These are phyloP conservation scores for Botrytis sinoallii DNA, from an alignment of 2,329 filamentous ascomycete genomes.

Conservation along the genomic window DNA sequence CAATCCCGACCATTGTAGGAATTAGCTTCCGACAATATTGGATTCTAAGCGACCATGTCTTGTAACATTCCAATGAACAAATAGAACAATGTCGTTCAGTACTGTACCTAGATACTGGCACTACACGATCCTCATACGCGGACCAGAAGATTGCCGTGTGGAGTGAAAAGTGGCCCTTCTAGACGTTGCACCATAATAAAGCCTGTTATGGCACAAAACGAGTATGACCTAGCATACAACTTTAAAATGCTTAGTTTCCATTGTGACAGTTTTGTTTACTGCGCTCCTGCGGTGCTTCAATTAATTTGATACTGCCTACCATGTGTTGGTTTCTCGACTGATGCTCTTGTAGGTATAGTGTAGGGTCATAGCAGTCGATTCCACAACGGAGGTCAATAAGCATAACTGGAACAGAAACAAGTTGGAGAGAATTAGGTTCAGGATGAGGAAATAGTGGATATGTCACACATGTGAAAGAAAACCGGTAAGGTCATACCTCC, in stretches of 20 bases:
- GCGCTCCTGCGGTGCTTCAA: neutral
- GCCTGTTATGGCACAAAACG: conserved; percentile 1
- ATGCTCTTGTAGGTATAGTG: neutral
- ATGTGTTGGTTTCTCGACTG: neutral
- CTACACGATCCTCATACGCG: neutral
- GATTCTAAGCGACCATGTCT: neutral
- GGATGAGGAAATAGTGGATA: neutral
- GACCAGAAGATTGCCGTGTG: neutral
- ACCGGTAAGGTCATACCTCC: neutral
- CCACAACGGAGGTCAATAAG: neutral
- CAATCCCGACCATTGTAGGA: neutral
- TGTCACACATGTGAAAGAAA: neutral
- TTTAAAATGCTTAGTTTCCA: neutral
- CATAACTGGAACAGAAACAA: conserved; percentile 3
- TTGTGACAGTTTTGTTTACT: neutral
- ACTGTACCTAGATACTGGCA: too few relatives aligned
- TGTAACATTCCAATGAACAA: neutral
- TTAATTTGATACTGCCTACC: conserved; percentile 4
- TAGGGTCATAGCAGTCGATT: neutral
- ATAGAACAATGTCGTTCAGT: neutral
- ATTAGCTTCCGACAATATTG: neutral
- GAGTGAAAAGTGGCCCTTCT: neutral
- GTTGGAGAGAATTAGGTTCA: conserved; percentile 7
- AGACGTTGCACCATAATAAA: neutral
- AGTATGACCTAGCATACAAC: neutral